Base-by-base conservation (phyloP, 352 stramenopile species). In the Phytophthora agathidicida region DNA sequence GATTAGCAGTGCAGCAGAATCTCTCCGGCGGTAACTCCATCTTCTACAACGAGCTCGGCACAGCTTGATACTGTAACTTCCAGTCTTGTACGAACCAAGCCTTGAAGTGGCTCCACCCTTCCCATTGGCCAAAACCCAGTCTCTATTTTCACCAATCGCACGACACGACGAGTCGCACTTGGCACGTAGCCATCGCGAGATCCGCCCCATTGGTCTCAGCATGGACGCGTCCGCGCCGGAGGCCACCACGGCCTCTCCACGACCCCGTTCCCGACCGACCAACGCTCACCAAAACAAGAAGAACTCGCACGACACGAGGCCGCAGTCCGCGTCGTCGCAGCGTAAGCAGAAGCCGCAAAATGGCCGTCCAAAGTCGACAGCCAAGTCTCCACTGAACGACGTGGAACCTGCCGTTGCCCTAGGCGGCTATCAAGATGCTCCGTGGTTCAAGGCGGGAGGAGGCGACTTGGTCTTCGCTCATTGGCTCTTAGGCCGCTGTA, bases 401-500 rank as follows among this genome's bases (percentile, higher is more conserved):
- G 45, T 28, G 17, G 28, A 20, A 23, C n/a, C 28, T 20, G 28
- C 44, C 17, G 44, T 23, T 1, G 32, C 48, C 27, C 30, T 68
- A 8, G 38, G 44, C 32, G 49, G 77, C 43, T 89, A 69, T 45
- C 53, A 43, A 14, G 69, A 81, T 10, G 48, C 75, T 0, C 19
- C 51, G 54, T 91, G 79, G 79, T 91, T 80, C 38, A 49, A 46
- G 28, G 71, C 54, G 8, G 72, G 73, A 36, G 43, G 71, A 0
- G 63, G 77, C 1, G 71, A 89, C 14, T 30, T 91, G 37, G 38
- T 43, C 31, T 82, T 83, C 45, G 67, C 64, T 13, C 72, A 91
- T 50, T 88, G 75, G 79, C 60, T 91, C 11, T 70, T 91, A 24
- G 71, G 65, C 3, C 82, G 80, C 31, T 85, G 75, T 45, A 74